Conservation (phyloP, 1,284 basidiomycete species). For the Grifola frondosa region DNA sequence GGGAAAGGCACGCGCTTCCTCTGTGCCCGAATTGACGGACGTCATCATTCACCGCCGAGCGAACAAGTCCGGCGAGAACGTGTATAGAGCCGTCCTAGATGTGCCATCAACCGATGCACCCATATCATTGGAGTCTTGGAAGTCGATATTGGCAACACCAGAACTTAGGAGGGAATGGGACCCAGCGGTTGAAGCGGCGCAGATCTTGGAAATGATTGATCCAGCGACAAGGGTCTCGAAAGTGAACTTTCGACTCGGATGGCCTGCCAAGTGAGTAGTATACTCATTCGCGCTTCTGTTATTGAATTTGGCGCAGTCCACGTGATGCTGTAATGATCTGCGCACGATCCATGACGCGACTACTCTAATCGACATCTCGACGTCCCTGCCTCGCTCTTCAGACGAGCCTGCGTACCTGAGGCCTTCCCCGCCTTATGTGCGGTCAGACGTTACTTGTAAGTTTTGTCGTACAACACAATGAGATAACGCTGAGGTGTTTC, state of each 20-base stretch:
- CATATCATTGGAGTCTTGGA: conserved; percentile 76
- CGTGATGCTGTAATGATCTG: conserved; percentile 91
- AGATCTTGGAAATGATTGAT: conserved; percentile 85
- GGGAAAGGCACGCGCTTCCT: conserved; percentile 53
- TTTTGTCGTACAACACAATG: conserved; percentile 14
- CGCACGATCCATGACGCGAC: conserved; percentile 79
- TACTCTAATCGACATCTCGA: conserved; percentile 90
- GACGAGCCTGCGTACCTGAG: conserved; percentile 94
- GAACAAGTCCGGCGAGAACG: conserved; percentile 66
- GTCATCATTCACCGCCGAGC: conserved; percentile 69
- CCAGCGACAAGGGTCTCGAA: conserved; percentile 82
- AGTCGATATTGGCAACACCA: conserved; percentile 79
- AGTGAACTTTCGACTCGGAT: conserved; percentile 90
- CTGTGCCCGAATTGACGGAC: conserved; percentile 60
- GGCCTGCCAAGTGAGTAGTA: conserved; percentile 87
- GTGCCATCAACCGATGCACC: conserved; percentile 64
- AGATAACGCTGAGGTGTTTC: conserved; percentile 15
- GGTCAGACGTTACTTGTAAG: conserved; percentile 83
- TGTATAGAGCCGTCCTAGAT: conserved; percentile 84
- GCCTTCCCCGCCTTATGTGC: conserved; percentile 92
- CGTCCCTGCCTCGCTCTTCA: conserved; percentile 88
- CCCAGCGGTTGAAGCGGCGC: conserved; percentile 84
- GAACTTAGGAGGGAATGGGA: conserved; percentile 92
- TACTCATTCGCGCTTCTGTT: conserved; percentile 7
- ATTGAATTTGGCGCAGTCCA: conserved; percentile 52